phyloP scores from a whole-genome alignment of 495 filamentous ascomycete genomes.

The Hypoxylon fuscum region DNA sequence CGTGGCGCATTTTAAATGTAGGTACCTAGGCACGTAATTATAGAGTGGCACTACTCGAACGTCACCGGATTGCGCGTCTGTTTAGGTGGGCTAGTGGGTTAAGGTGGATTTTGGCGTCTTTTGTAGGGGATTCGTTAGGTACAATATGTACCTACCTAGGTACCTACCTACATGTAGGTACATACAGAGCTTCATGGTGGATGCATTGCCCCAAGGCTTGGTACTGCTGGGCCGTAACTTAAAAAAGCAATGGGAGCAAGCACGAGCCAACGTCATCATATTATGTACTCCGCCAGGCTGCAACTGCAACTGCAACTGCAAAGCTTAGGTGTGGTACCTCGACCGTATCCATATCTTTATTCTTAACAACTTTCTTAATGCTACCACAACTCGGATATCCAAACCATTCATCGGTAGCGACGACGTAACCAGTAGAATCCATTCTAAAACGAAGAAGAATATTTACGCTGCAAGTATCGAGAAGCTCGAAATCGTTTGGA shows the following conservation, averaged over 20 bases:
- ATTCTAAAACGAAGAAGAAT: not conserved
- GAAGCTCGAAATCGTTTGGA: not conserved
- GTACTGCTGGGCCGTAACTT: not conserved
- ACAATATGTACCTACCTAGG: too few relatives aligned
- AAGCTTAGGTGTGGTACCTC: slow-evolving; percentile 7
- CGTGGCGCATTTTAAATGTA: slow-evolving; percentile 25
- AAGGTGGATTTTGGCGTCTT: too few relatives aligned
- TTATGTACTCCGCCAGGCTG: slow-evolving; percentile 25
- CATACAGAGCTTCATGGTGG: not conserved
- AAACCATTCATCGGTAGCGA: not conserved
- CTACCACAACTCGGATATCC: slow-evolving; percentile 12
- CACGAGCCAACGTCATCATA: slow-evolving; percentile 42
- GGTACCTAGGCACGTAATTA: too few relatives aligned
- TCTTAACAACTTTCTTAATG: slow-evolving; percentile 3
- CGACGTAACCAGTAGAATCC: not conserved
- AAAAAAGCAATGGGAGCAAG: slow-evolving; percentile 14
- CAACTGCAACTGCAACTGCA: too few relatives aligned
- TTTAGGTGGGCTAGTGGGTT: not conserved
- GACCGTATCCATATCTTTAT: not conserved
- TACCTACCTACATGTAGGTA: too few relatives aligned
- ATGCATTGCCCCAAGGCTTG: slow-evolving; percentile 16
- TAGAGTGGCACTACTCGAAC: slow-evolving; percentile 12
- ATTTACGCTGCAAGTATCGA: slow-evolving; percentile 1
- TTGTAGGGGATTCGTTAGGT: too few relatives aligned
- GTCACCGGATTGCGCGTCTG: slow-evolving; percentile 33